phyloP scores from a whole-genome alignment of 345 rosid genomes.

The Ceriops zippeliana region DNA sequence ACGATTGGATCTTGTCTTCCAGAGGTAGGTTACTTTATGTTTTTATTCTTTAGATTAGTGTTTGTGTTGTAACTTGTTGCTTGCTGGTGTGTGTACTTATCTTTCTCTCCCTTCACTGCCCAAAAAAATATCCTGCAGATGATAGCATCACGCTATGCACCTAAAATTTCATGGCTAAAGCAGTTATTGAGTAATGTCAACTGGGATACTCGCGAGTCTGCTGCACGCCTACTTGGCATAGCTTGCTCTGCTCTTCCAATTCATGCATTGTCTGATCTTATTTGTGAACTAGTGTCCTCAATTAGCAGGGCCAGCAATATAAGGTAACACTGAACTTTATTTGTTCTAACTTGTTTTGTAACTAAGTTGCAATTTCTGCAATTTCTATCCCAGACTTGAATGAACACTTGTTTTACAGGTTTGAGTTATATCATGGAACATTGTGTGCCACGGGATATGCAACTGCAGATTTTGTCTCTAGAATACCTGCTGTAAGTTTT shows the following conservation, averaged over 20 bases:
- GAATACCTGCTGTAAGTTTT: conserved; percentile 56
- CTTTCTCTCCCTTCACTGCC: conserved; percentile 5
- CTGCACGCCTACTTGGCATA: conserved; percentile 83
- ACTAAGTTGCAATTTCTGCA: not conserved
- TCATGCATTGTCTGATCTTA: conserved; percentile 49
- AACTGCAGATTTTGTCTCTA: conserved; percentile 60
- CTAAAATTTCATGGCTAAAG: conserved; percentile 72
- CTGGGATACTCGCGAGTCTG: conserved; percentile 84
- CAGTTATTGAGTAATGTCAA: conserved; percentile 72
- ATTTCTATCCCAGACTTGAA: conserved; percentile 12
- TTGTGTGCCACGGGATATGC: conserved; percentile 78
- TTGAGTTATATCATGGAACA: conserved; percentile 74
- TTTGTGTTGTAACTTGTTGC: conserved; percentile 3
- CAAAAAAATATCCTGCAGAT: conserved; percentile 36
- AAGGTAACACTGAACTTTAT: conserved; percentile 37
- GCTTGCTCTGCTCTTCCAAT: conserved; percentile 75
- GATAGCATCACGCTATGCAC: conserved; percentile 63
- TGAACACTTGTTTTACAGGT: conserved; percentile 43
- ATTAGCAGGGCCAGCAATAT: conserved; percentile 46
- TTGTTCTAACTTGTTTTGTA: not conserved
- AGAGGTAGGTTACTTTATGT: conserved; percentile 44
- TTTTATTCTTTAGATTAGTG: conserved; percentile 7
- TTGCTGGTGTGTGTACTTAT: conserved; percentile 1
- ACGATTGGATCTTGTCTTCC: conserved; percentile 73
- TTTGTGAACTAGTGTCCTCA: conserved; percentile 53